Percentiles rank a stretch among this genome's conserved stretches.
These are phyloP conservation scores for Sugiyamaella grinbergsii DNA, from an alignment of 1,139 yeast genomes.

Conservation along the genomic window DNA sequence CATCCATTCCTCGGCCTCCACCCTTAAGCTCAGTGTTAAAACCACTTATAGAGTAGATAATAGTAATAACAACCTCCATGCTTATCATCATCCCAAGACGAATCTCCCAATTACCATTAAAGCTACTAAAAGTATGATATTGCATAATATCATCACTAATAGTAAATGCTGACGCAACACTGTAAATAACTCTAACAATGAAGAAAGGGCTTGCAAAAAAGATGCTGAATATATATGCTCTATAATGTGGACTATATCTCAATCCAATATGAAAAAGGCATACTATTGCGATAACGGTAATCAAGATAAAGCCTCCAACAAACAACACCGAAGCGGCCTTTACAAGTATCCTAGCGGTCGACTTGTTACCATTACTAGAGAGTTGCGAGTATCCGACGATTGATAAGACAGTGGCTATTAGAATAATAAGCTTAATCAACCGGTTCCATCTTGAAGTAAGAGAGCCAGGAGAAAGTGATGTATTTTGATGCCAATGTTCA, in stretches of 20 bases:
- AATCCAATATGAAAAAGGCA: conserved; percentile 14
- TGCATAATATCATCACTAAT: conserved; percentile 11
- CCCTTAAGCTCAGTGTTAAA: conserved; percentile 5
- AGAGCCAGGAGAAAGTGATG: conserved; percentile 11
- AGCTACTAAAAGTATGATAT: conserved; percentile 24
- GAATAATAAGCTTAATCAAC: conserved; percentile 11
- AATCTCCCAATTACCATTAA: conserved; percentile 26
- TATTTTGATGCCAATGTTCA: conserved; percentile 13
- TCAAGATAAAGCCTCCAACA: conserved; percentile 9
- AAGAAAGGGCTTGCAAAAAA: conserved; percentile 21
- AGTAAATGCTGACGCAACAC: conserved; percentile 22
- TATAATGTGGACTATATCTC: conserved; percentile 18
- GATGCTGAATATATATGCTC: conserved; percentile 17
- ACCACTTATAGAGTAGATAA: conserved; percentile 17
- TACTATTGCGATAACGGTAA: conserved; percentile 16
- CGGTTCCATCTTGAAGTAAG: conserved; percentile 19
- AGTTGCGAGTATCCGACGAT: conserved; percentile 22
- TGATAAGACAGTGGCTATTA: conserved; percentile 18
- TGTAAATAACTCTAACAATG: conserved; percentile 22
- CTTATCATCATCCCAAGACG: conserved; percentile 24
- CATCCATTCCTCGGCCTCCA: neutral
- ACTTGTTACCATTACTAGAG: conserved; percentile 11
- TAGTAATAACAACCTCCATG: conserved; percentile 22
- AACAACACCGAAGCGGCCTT: conserved; percentile 23
- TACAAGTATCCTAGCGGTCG: conserved; percentile 13